Conservation (phyloP, 495 filamentous ascomycete genomes). For the Hyaloscypha hepaticicola region DNA sequence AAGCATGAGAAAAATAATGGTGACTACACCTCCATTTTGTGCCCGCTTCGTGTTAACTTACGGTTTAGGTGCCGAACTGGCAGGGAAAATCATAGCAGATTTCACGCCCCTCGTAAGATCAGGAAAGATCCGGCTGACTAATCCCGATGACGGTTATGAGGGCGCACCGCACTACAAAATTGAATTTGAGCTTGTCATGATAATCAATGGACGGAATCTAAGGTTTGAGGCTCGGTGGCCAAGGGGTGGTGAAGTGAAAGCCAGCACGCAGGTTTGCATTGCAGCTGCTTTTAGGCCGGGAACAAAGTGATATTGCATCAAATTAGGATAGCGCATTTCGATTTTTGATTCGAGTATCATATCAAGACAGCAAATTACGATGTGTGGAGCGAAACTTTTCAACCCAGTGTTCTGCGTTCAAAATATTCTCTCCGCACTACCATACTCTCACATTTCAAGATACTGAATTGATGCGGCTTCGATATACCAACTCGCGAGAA, state of each 20-base stretch:
- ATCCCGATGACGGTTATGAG: neutral
- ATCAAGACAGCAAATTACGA: too few relatives aligned
- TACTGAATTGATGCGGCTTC: too few relatives aligned
- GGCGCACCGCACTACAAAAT: constrained; percentile 15
- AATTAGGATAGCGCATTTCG: neutral
- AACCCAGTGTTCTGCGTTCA: too few relatives aligned
- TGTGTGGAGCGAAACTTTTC: too few relatives aligned
- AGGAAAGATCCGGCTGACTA: neutral
- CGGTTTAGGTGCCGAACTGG: constrained; percentile 4
- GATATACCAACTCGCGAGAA: too few relatives aligned
- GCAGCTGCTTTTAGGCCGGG: constrained; percentile 22
- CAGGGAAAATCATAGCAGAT: constrained; percentile 15
- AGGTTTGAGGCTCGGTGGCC: constrained; percentile 18
- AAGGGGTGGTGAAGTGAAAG: constrained; percentile 5
- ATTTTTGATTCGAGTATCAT: neutral
- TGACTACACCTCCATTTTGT: neutral
- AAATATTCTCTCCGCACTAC: too few relatives aligned
- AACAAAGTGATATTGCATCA: constrained; percentile 2
- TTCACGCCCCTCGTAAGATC: constrained; percentile 36
- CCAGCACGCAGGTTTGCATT: constrained; percentile 17
- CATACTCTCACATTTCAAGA: too few relatives aligned
- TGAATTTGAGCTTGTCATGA: constrained; percentile 21
- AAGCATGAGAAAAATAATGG: constrained; percentile 26
- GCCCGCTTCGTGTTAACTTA: neutral
- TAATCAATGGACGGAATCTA: constrained; percentile 18